phyloP scores from a whole-genome alignment of 2,329 filamentous ascomycete genomes.

The Monosporascus sp. region DNA sequence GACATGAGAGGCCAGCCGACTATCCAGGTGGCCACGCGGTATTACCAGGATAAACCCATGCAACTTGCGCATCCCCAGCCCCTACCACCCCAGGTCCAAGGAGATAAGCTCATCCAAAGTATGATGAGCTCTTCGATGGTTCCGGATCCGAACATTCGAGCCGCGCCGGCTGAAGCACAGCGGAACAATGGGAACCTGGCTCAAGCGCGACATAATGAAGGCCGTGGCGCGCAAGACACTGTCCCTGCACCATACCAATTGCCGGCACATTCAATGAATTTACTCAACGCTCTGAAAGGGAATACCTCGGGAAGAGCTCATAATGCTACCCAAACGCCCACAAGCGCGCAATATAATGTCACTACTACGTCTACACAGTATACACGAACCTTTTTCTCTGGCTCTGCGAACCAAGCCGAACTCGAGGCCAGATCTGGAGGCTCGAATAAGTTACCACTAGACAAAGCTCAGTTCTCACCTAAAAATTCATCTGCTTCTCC shows the following conservation, averaged over 20 bases:
- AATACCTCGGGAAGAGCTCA: slow-evolving; percentile 18
- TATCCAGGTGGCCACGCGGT: slow-evolving; percentile 16
- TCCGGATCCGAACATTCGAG: slow-evolving; percentile 18
- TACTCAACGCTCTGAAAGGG: slow-evolving; percentile 37
- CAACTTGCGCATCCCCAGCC: slow-evolving; percentile 44
- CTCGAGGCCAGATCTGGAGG: background rate
- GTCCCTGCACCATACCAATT: slow-evolving; percentile 15
- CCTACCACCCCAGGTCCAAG: slow-evolving; percentile 51
- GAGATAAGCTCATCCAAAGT: slow-evolving; percentile 42
- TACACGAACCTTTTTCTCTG: background rate
- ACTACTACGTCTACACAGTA: slow-evolving; percentile 6
- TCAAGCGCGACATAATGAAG: slow-evolving; percentile 11
- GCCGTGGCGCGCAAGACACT: slow-evolving; percentile 7
- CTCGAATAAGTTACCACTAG: slow-evolving; percentile 1
- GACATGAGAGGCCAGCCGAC: slow-evolving; percentile 12
- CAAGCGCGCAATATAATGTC: slow-evolving; percentile 8
- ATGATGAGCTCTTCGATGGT: slow-evolving; percentile 31
- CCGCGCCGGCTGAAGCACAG: slow-evolving; percentile 7
- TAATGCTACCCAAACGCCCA: background rate
- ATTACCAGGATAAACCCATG: slow-evolving; percentile 25
- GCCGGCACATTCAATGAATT: slow-evolving; percentile 23
- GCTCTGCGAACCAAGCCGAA: background rate
- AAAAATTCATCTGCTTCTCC: background rate
- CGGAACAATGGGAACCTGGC: slow-evolving; percentile 15
- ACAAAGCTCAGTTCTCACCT: slow-evolving; percentile 5